Base-by-base conservation (phyloP, 495 filamentous ascomycete genomes). In the Aspergillus bertholletiae region DNA sequence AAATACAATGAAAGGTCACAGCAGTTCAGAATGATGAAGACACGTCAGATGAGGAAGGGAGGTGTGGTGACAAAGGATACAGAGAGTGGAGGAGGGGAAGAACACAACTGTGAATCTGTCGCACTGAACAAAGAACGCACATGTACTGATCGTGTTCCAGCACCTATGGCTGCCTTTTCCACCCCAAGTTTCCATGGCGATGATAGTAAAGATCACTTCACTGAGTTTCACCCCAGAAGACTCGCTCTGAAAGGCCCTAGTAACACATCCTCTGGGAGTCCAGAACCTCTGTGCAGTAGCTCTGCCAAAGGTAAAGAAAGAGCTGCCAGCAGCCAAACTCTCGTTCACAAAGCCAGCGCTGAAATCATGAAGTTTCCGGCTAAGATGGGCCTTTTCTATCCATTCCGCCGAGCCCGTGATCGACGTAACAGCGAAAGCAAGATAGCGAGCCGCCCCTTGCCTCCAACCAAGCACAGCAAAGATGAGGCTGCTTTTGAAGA, bases 381-480 rank as follows among this genome's bases (percentile, higher is more conserved):
- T 23, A 59, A 49, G 24, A 51, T 60, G 50, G 53, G 53, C 21
- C n/a, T 69, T 18, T 69, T 70, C 21, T 48, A 56, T 3, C n/a
- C 37, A 18, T 55, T 69, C 34, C 65, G 62, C 39, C 62, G 60
- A 5, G 56, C 51, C n/a, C 58, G 54, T n/a, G 49, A 63, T 46
- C 23, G 34, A 49, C 3, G n/a, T 40, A 17, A 40, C 18, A 20
- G 9, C 7, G 57, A 60, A 24, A 52, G 22, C 24, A 34, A 52
- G 15, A 47, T 17, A 3, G 24, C 47, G 34, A 39, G 46, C 55
- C 62, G 59, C 48, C 46, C 56, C 49, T 34, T 46, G 20, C 60
- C 60, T 35, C 49, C 62, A 32, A 39, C 54, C 34, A 22, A 24
- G 15, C 53, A 55, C 8, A 49, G 32, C 13, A 53, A 58, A 21